Percentiles rank a stretch among this genome's conserved stretches.
Conservation (phyloP, 805 yeast species). For the Candida michaelii region DNA sequence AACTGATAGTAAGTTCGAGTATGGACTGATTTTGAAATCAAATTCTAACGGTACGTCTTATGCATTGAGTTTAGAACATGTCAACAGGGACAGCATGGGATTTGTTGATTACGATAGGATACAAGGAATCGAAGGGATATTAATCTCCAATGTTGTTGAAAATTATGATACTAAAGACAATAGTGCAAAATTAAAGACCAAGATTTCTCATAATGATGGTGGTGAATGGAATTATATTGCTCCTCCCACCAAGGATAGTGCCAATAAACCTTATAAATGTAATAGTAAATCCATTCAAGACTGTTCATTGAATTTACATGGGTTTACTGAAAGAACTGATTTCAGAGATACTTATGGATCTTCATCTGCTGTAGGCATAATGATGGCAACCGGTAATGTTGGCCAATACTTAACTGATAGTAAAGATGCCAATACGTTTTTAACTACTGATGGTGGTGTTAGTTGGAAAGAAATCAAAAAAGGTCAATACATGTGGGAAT, state of each 20-base stretch:
- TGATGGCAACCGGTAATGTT: slow-evolving; percentile 93
- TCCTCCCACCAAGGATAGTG: slow-evolving; percentile 69
- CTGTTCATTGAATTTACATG: slow-evolving; percentile 84
- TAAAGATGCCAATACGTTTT: slow-evolving; percentile 56
- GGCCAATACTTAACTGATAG: slow-evolving; percentile 60
- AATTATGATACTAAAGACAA: slow-evolving; percentile 28
- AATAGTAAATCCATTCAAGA: slow-evolving; percentile 46
- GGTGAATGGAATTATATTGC: slow-evolving; percentile 73
- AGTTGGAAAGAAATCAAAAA: slow-evolving; percentile 80
- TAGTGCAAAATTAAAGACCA: slow-evolving; percentile 63
- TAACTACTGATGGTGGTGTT: slow-evolving; percentile 88
- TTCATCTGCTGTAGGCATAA: slow-evolving; percentile 82
- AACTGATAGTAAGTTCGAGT: slow-evolving; percentile 50
- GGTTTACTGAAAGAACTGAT: slow-evolving; percentile 85
- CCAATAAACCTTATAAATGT: slow-evolving; percentile 59
- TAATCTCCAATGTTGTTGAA: slow-evolving; percentile 73
- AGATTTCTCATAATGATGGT: slow-evolving; percentile 87
- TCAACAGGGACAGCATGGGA: slow-evolving; percentile 71
- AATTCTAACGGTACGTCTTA: slow-evolving; percentile 90
- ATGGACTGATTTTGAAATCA: slow-evolving; percentile 81
- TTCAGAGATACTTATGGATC: slow-evolving; percentile 84
- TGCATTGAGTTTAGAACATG: slow-evolving; percentile 63
- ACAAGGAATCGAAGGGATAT: slow-evolving; percentile 81
- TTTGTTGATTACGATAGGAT: slow-evolving; percentile 88
- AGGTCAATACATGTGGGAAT: slow-evolving; percentile 89